Conservation (phyloP, 73 alveolate genomes). For the Paramecium primaurelia region DNA sequence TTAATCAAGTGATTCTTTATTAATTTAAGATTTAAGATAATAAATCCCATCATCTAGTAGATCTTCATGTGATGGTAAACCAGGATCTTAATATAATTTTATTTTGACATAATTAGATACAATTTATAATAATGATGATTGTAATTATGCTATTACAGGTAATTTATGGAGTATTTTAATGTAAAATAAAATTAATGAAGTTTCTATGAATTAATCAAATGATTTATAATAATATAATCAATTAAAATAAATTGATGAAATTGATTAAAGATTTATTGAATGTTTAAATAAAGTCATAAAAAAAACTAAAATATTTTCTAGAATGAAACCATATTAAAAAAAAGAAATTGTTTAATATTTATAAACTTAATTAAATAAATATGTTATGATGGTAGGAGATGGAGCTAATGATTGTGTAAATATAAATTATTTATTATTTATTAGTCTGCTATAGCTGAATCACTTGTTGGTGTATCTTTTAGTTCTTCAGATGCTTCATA, state of each 20-base stretch:
- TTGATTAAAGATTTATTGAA: background rate
- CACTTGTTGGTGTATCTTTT: slow-evolving; percentile 53
- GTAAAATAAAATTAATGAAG: background rate
- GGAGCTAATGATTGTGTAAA: slow-evolving; percentile 80
- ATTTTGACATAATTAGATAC: background rate
- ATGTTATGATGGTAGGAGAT: slow-evolving; percentile 69
- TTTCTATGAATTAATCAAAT: background rate
- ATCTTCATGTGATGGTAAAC: background rate
- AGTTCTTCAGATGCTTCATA: slow-evolving; percentile 56
- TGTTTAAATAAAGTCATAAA: background rate
- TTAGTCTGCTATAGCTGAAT: slow-evolving; percentile 48
- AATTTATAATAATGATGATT: background rate
- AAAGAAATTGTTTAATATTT: background rate
- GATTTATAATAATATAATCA: background rate
- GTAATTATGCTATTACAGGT: background rate
- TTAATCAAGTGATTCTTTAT: background rate
- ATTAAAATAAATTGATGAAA: background rate
- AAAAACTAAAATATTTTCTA: slow-evolving; percentile 20
- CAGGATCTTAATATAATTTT: background rate
- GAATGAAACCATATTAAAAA: slow-evolving; percentile 18
- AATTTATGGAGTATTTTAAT: background rate
- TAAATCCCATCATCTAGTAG: background rate
- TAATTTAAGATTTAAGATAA: background rate
- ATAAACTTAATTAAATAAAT: background rate
- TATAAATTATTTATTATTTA: background rate